phyloP scores from a whole-genome alignment of 306 rosid genomes.

The Argentina anserina region DNA sequence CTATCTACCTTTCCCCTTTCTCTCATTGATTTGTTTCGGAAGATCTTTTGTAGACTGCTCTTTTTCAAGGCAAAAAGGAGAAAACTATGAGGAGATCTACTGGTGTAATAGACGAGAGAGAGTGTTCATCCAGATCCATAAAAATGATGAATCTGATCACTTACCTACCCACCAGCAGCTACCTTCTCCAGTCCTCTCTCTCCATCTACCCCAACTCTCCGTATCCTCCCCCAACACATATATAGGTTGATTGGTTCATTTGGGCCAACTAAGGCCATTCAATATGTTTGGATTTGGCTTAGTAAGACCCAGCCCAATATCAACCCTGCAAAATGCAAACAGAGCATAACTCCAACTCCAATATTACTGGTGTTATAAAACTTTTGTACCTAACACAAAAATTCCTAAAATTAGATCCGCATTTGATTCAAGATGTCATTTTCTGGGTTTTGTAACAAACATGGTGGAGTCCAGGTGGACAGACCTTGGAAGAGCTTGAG shows the following conservation, averaged over 20 bases:
- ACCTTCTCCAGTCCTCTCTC: not conserved
- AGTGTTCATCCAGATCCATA: not conserved
- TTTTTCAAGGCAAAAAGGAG: too few relatives aligned
- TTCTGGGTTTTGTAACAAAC: too few relatives aligned
- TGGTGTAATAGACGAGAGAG: too few relatives aligned
- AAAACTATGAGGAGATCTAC: too few relatives aligned
- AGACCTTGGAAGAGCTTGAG: too few relatives aligned
- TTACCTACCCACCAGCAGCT: not conserved
- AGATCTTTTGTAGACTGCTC: too few relatives aligned
- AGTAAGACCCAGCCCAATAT: not conserved
- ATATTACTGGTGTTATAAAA: too few relatives aligned
- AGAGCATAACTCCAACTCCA: too few relatives aligned
- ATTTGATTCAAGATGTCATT: too few relatives aligned
- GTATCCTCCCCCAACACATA: not conserved
- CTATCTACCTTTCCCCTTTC: constrained; percentile 32
- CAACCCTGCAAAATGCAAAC: not conserved
- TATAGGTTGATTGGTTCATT: not conserved
- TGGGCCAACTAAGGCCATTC: not conserved
- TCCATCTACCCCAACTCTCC: not conserved
- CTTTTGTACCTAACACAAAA: too few relatives aligned
- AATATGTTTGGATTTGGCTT: not conserved
- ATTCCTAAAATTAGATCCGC: too few relatives aligned
- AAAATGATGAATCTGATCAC: not conserved
- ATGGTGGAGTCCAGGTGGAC: too few relatives aligned
- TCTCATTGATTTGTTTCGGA: not conserved